phyloP scores from a whole-genome alignment of 2,329 filamentous ascomycete genomes.

The Talaromyces atroroseus region DNA sequence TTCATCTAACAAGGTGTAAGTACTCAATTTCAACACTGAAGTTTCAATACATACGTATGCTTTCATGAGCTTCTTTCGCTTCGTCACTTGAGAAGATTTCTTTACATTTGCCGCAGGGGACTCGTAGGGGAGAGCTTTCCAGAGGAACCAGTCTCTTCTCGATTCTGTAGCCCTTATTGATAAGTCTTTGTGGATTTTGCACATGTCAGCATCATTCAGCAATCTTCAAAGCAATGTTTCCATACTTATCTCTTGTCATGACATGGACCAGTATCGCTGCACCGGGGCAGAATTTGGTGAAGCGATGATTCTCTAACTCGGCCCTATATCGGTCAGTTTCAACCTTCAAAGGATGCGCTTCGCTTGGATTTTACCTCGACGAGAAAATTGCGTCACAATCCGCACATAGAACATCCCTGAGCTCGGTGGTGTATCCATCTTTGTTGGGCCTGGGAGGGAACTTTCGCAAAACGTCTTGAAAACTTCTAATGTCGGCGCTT shows the following conservation, averaged over 20 bases:
- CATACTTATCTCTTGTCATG: slow-evolving; percentile 28
- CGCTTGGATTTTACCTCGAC: slow-evolving; percentile 18
- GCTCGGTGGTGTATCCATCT: slow-evolving; percentile 19
- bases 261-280: slow-evolving; percentile 26
- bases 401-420: slow-evolving; percentile 21
- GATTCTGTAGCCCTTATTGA: slow-evolving; percentile 28
- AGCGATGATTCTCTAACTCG: slow-evolving; percentile 25
- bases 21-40: slow-evolving; percentile 10
- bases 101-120: slow-evolving; percentile 24
- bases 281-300: slow-evolving; percentile 26
- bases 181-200: slow-evolving; percentile 18
- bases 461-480: slow-evolving; percentile 23
- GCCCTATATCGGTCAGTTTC: slow-evolving; percentile 14
- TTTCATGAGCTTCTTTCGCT: slow-evolving; percentile 17
- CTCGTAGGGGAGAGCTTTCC: slow-evolving; percentile 22
- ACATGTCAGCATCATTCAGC: background rate
- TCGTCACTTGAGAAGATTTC: slow-evolving; percentile 20
- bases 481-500: slow-evolving; percentile 19
- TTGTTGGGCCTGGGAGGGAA: slow-evolving; percentile 25
- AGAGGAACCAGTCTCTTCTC: slow-evolving; percentile 25
- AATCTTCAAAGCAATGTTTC: too few species aligned
- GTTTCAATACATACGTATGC: background rate
- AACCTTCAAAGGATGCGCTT: background rate
- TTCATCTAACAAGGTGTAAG: slow-evolving; percentile 12
- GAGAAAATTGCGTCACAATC: slow-evolving; percentile 29